phyloP scores from a whole-genome alignment of 140 eudicot genomes.

The Erigeron philadelphicus region DNA sequence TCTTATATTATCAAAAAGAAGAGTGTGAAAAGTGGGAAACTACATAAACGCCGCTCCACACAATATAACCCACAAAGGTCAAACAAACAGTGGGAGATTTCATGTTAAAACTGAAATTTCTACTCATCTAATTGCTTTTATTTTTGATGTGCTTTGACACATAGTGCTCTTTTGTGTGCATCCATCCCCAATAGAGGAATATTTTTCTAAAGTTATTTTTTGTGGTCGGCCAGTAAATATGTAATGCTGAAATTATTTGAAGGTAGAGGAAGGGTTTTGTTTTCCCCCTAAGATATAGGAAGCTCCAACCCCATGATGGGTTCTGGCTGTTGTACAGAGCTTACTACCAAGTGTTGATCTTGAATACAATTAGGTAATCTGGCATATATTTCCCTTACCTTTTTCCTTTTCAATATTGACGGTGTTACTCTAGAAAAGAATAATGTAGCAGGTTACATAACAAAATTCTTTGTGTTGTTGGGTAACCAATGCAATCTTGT shows the following conservation, averaged over 20 bases:
- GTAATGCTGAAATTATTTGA: background rate
- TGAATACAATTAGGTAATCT: constrained; percentile 23
- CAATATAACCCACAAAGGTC: too few relatives aligned
- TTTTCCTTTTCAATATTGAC: background rate
- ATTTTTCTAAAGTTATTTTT: background rate
- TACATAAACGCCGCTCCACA: too few relatives aligned
- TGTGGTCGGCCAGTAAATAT: background rate
- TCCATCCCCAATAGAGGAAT: constrained; percentile 17
- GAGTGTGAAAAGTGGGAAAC: too few relatives aligned
- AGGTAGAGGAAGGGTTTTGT: constrained; percentile 25
- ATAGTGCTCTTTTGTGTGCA: constrained; percentile 23
- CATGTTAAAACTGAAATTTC: constrained; percentile 23
- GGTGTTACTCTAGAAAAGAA: too few relatives aligned
- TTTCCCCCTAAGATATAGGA: constrained; percentile 28
- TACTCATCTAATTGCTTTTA: constrained; percentile 33
- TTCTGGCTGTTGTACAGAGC: constrained; percentile 26
- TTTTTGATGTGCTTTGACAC: constrained; percentile 28
- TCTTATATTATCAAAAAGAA: too few relatives aligned
- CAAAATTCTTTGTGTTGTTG: too few relatives aligned
- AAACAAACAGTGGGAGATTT: too few relatives aligned
- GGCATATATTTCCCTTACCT: constrained; percentile 17
- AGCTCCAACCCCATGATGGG: constrained; percentile 20
- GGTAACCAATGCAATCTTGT: too few relatives aligned
- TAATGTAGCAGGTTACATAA: too few relatives aligned
- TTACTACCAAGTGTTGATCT: constrained; percentile 25